Base-by-base conservation (phyloP, 805 yeast species). In the Cephaloascus fragrans region DNA sequence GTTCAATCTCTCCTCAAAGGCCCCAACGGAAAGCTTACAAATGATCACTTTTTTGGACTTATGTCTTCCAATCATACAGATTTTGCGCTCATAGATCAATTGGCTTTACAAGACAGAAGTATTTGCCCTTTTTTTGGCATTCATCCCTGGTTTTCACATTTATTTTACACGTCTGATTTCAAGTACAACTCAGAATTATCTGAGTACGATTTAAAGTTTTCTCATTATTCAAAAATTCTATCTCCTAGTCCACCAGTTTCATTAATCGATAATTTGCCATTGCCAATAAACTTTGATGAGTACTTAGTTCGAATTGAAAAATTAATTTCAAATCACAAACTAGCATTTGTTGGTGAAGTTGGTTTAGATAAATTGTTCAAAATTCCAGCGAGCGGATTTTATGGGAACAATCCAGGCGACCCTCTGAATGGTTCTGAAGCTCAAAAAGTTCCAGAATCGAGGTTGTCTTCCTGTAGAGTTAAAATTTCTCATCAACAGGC, bases 131-230 rank as follows among this genome's bases (percentile, higher is more conserved):
- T 73, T 32, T 73, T 75, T 50, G 95, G 97, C 0, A 63, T 87
- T 1, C 98, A 90, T 57, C 98, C 98, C 0, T 90, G 97, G 97
- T 89, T 75, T 50, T 59, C 78, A 3, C 95, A 89, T 54, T 45
- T 80, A 16, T 81, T 76, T 44, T 61, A 72, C 2, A 48, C 57
- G n/a, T 53, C 48, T 1, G 28, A 23, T 23, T 23, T 23, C 28
- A 42, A 47, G 0, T 15, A 15, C 3, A 44, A 10, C n/a, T 39
- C 5, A 16, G 42, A 19, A 15, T 43, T 33, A 4, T 38, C 44
- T 3, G 47, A 41, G 1, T 33, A 38, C 1, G 50, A 48, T 1
- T 45, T 50, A 26, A 80, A 79, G 47, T 16, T 32, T 15, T 51
- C 44, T 3, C 97, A 89, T 55, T 89, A 89, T 50, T 37, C 43